Evolutionary conservation across 164 flowering plant genomes (phyloP).

Genomic region (Amborella trichopoda): DNA sequence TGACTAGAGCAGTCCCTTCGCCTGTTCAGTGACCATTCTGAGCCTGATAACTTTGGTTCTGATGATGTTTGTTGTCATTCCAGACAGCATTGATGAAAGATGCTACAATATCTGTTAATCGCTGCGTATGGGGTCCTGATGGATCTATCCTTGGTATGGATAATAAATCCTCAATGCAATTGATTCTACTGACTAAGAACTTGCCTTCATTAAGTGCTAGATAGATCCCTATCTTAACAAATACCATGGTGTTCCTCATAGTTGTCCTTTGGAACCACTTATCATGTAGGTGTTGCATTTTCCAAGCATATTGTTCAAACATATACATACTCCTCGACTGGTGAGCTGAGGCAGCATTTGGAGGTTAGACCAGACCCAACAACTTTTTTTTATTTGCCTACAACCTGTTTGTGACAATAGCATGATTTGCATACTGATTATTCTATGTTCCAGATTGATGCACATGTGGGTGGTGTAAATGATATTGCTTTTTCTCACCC

Average conservation of each 20-base stretch:
- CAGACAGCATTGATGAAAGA: conserved; percentile 37
- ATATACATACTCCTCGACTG: conserved; percentile 25
- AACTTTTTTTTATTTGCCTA: background rate
- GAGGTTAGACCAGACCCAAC: conserved; percentile 17
- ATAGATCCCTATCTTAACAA: background rate
- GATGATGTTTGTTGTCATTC: no score
- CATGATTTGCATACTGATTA: no score
- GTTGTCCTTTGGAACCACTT: background rate
- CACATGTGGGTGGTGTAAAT: conserved; percentile 61
- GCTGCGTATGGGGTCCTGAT: conserved; percentile 42
- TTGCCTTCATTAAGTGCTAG: no score
- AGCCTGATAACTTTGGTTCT: no score
- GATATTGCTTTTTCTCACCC: conserved; percentile 57
- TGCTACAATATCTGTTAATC: conserved; percentile 29
- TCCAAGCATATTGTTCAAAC: conserved; percentile 45
- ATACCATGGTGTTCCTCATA: background rate
- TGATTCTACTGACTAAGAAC: no score
- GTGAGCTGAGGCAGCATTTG: conserved; percentile 39
- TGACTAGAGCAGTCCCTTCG: no score
- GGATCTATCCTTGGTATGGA: conserved; percentile 35
- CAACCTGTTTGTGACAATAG: no score
- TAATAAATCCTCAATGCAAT: no score
- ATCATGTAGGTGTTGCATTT: conserved; percentile 34
- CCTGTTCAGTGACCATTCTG: no score
- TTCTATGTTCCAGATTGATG: conserved; percentile 37